Evolutionary conservation across 2,329 filamentous ascomycete genomes (phyloP), one percentile per base, ranked within the genome.

Genomic region (Allantophomopsis lycopodina): DNA sequence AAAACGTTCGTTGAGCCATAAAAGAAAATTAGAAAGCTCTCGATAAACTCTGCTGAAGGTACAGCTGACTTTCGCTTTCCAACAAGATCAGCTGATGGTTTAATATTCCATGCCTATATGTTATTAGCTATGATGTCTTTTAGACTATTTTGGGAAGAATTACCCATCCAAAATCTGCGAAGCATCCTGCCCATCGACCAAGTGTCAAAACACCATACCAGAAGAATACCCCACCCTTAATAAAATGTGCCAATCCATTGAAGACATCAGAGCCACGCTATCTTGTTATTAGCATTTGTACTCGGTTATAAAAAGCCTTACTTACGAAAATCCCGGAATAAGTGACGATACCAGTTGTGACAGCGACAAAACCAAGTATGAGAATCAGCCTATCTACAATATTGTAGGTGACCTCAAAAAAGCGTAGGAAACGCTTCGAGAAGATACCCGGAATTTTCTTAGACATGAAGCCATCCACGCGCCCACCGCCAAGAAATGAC

Each of bases 211-310:
- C 61, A 7, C 89, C 89, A 46, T 93, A 84, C 79, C 85, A 91
- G 63, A 95, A 86, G 66, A 96, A 96, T 40, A 96, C 82, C 3
- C 84, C 84, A 35, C 89, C 89, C 58, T 96, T 96, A 58, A 95
- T 78, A 64, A 85, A 94, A 55, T 96, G 89, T 7, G 89, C 89
- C 33, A 95, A 68, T 2, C 89, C 86, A 49, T 79, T 88, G 65
- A 88, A 93, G 42, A 95, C 65, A 2, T 67, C 66, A 16, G 59
- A 58, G 5, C 73, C 80, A 56, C 81, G 78, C 81, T 87, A 47
- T 15, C 30, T 10, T 3, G 1, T 13, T 33, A 32, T 51, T 39
- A 49, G 43, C 28, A 16, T 32, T 23, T 36, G 18, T 30, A 20
- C 18, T 23, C 11, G n/a, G 7, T 15, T 28, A 32, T 35, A 23